A percentile compares a stretch with the other conserved stretches of the same genome.
These are phyloP conservation scores for Pyricularia sp. DNA, from an alignment of 2,329 filamentous ascomycete genomes.

Conservation along the genomic window DNA sequence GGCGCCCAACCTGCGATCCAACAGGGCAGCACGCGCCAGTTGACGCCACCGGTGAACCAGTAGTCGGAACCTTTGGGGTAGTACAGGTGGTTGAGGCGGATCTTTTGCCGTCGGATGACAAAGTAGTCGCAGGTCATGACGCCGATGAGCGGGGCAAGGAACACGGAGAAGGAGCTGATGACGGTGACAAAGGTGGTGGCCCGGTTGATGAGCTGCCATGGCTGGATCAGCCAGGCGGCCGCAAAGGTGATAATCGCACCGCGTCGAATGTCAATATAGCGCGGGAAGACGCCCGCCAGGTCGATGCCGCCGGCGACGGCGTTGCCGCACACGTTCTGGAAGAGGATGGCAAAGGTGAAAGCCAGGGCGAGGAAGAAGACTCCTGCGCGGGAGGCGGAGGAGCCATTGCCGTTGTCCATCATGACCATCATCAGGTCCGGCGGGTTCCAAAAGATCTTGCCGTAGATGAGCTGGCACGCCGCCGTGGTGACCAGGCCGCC, in stretches of 20 bases:
- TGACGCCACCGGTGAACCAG: conserved; percentile 28
- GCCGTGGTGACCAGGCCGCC: conserved; percentile 28
- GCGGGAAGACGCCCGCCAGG: conserved; percentile 10
- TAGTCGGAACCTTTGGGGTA: conserved; percentile 21
- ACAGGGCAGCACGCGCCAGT: conserved; percentile 29
- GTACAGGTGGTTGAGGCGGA: conserved; percentile 24
- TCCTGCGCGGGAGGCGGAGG: conserved; percentile 15
- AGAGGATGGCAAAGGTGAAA: conserved; percentile 26
- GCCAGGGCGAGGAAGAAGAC: conserved; percentile 18
- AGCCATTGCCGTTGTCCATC: conserved; percentile 28
- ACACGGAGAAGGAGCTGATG: conserved; percentile 26
- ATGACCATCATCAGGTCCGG: conserved; percentile 29
- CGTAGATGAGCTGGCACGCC: conserved; percentile 29
- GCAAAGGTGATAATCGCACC: conserved; percentile 18
- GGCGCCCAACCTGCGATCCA: conserved; percentile 12
- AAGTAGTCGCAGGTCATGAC: conserved; percentile 25
- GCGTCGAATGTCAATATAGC: conserved; percentile 17
- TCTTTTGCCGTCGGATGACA: conserved; percentile 18
- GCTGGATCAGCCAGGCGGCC: conserved; percentile 17
- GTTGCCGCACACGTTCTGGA: conserved; percentile 26
- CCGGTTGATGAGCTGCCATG: conserved; percentile 19
- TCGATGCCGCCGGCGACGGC: conserved; percentile 16
- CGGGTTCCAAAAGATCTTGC: conserved; percentile 32
- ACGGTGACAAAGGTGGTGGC: conserved; percentile 17
- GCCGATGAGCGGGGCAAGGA: conserved; percentile 23